Conservation (phyloP, 495 filamentous ascomycete species). For the Tuber calosporum region DNA sequence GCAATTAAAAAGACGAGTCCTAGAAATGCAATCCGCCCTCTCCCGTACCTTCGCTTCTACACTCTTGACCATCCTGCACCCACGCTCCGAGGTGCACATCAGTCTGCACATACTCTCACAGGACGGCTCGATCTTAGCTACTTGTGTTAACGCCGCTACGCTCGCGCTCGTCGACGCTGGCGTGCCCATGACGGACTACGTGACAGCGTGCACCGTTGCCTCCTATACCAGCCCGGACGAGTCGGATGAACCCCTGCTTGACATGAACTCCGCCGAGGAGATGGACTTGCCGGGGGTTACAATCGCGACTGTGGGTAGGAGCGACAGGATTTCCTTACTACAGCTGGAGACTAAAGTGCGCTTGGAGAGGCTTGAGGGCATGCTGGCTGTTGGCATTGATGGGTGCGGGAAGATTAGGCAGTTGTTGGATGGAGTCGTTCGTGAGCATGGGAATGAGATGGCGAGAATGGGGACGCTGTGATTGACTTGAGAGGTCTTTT, state of each 20-base stretch:
- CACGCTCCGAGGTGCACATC: constrained; percentile 75
- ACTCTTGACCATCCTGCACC: constrained; percentile 79
- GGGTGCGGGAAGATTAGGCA: constrained; percentile 80
- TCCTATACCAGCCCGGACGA: constrained; percentile 61
- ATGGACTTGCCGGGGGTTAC: constrained; percentile 84
- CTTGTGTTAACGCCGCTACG: constrained; percentile 83
- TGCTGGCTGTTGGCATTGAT: constrained; percentile 85
- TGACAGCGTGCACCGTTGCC: constrained; percentile 80
- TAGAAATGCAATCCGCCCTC: constrained; percentile 72
- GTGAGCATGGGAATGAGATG: constrained; percentile 57
- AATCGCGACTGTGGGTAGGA: constrained; percentile 64
- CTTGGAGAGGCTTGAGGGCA: constrained; percentile 70
- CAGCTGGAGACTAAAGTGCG: constrained; percentile 80
- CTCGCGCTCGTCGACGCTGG: constrained; percentile 91
- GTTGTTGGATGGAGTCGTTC: constrained; percentile 64
- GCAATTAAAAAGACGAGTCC: constrained; percentile 54
- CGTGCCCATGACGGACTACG: constrained; percentile 85
- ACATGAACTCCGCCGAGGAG: constrained; percentile 80
- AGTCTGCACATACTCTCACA: constrained; percentile 79
- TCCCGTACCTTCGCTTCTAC: constrained; percentile 62
- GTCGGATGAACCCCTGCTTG: constrained; percentile 74
- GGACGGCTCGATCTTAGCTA: constrained; percentile 83
- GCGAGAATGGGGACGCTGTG: constrained; percentile 52
- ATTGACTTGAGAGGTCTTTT: not conserved
- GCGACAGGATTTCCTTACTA: constrained; percentile 68